Base-by-base conservation (phyloP, 2,329 filamentous ascomycete species). In the Xylaria sp. region DNA sequence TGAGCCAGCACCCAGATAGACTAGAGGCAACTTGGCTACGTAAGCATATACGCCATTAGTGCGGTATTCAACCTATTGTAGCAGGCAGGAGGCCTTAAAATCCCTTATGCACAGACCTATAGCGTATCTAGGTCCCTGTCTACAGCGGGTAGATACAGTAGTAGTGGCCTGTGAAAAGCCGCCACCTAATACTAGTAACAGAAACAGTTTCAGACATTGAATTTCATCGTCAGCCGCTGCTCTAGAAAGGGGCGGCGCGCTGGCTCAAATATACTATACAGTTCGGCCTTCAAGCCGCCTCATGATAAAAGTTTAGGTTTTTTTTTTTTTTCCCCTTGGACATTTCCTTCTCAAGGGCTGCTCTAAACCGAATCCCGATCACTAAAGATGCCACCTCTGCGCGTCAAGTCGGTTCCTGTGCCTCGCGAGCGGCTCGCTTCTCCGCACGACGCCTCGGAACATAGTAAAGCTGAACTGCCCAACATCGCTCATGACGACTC, bases 401-500 rank as follows among this genome's bases (percentile, higher is more conserved):
- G 81, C 73, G 80, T 83, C 72, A 83, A 80, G 73, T 79, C 80
- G 63, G 76, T 77, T 58, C 78, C 76, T 39, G 61, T 74, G 46
- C 67, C 74, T 3, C 74, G 70, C 13, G 77, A 80, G 28, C 77
- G 79, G 36, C 78, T 78, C 23, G 77, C 79, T 10, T 83, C 82
- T 13, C 81, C 81, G 2, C 64, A 76, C 30, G 73, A 74, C 34
- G 73, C 66, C 50, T 64, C 52, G 39, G 63, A 65, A 3, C 76
- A 69, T 0, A 72, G 71, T 25, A 74, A 76, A 12, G 65, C 71
- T 3, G 76, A 81, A 12, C 80, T 90, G 39, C 90, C 90, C 20
- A 79, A 85, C 46, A 90, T 93, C 72, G 78, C 76, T 8, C 80
- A 84, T 18, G 81, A 85, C 28, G 90, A 93, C 73, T 78, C 81